A percentile compares a stretch with the other conserved stretches of the same genome.
phyloP scores from a whole-genome alignment of 176 grass and related monocot genomes.

The Musa schizocarpa region DNA sequence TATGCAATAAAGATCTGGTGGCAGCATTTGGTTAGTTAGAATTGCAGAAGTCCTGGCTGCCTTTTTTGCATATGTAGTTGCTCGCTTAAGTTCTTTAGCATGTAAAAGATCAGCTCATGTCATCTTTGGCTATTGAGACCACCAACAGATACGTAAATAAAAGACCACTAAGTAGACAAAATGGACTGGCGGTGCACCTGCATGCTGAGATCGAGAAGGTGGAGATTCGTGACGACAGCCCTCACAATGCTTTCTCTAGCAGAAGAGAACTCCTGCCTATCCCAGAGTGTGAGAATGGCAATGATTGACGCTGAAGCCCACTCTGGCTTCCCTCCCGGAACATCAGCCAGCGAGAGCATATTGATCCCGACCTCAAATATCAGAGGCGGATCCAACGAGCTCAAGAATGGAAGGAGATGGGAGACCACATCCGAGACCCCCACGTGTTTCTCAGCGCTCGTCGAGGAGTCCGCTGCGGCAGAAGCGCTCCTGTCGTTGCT shows the following conservation, averaged over 20 bases:
- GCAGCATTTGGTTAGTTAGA: background rate
- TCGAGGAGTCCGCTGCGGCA: slow-evolving; percentile 22
- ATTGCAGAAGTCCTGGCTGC: background rate
- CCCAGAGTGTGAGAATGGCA: slow-evolving; percentile 86
- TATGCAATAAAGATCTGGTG: background rate
- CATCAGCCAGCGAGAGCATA: slow-evolving; percentile 87
- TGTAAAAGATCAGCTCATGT: background rate
- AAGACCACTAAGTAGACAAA: background rate
- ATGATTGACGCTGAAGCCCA: slow-evolving; percentile 95
- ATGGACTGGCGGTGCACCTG: slow-evolving; percentile 36
- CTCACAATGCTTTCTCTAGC: slow-evolving; percentile 89
- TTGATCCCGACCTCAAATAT: slow-evolving; percentile 99
- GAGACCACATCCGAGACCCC: slow-evolving; percentile 89
- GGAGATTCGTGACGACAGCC: slow-evolving; percentile 91
- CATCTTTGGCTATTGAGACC: background rate
- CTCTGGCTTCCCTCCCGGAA: slow-evolving; percentile 91
- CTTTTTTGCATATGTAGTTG: background rate
- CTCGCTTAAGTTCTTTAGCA: background rate
- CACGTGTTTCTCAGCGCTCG: slow-evolving; percentile 74
- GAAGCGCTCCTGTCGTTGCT: slow-evolving; percentile 13
- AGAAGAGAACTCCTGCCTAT: slow-evolving; percentile 93
- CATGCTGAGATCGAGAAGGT: slow-evolving; percentile 96
- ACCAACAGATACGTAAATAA: slow-evolving; percentile 4
- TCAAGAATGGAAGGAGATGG: slow-evolving; percentile 82
- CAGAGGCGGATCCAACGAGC: slow-evolving; percentile 74